phyloP scores from a whole-genome alignment of 2,329 filamentous ascomycete genomes.

The Fusarium buxicola region DNA sequence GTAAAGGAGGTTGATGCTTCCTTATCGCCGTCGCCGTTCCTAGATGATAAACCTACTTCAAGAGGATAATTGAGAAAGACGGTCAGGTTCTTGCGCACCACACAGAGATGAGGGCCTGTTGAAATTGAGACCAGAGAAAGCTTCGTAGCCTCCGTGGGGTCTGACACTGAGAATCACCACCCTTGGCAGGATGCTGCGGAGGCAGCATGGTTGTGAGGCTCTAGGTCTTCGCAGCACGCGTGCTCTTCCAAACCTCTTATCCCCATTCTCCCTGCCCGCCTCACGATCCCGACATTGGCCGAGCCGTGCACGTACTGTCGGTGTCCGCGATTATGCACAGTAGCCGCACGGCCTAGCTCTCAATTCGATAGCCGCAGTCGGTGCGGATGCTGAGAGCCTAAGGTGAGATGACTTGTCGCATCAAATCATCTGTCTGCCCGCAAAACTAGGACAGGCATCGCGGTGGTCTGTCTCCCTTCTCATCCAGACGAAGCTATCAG shows the following conservation, averaged over 20 bases:
- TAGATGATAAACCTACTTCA: background rate
- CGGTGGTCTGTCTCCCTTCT: slow-evolving; percentile 21
- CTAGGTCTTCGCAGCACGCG: slow-evolving; percentile 16
- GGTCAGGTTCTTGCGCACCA: slow-evolving; percentile 18
- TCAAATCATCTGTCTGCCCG: slow-evolving; percentile 39
- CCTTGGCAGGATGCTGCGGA: slow-evolving; percentile 4
- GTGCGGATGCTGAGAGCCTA: slow-evolving; percentile 37
- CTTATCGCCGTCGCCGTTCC: slow-evolving; percentile 25
- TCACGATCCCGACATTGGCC: slow-evolving; percentile 43
- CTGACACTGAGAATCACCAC: slow-evolving; percentile 1
- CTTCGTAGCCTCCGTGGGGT: slow-evolving; percentile 4
- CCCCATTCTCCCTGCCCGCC: slow-evolving; percentile 32
- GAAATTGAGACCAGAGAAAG: slow-evolving; percentile 8
- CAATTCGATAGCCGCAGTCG: slow-evolving; percentile 20
- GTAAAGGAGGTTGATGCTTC: slow-evolving; percentile 21
- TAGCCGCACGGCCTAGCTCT: slow-evolving; percentile 18
- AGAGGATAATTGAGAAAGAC: slow-evolving; percentile 24
- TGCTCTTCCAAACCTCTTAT: slow-evolving; percentile 7
- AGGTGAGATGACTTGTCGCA: slow-evolving; percentile 41
- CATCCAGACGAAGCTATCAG: slow-evolving; percentile 5
- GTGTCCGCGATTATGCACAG: slow-evolving; percentile 4
- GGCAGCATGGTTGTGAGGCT: background rate
- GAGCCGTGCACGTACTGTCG: slow-evolving; percentile 38
- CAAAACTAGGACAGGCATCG: slow-evolving; percentile 10
- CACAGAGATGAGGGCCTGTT: slow-evolving; percentile 10